These are phyloP conservation scores for Pneumocystis murina DNA, from an alignment of 1,139 yeast genomes.

Conservation along the genomic window DNA sequence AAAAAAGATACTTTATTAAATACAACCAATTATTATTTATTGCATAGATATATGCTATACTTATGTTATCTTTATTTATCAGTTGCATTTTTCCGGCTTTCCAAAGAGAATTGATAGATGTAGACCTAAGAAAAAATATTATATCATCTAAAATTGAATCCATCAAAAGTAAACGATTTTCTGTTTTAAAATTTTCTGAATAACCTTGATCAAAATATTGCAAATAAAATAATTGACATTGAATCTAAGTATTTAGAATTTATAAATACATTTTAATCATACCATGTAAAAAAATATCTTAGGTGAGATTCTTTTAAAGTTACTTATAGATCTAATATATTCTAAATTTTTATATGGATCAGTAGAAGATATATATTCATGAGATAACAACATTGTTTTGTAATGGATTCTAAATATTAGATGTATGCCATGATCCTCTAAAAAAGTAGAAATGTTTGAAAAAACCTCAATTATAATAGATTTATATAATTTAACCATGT, in stretches of 20 bases:
- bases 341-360: neutral
- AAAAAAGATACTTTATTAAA: neutral
- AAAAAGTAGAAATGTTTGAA: neutral
- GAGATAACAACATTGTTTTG: neutral
- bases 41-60: neutral
- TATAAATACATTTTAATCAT: neutral
- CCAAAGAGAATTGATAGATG: neutral
- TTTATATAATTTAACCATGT: neutral
- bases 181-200: neutral
- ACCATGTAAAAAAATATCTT: neutral
- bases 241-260: neutral
- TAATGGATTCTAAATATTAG: neutral
- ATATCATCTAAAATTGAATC: neutral
- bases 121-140: neutral
- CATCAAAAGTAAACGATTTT: neutral
- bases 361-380: neutral
- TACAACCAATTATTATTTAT: neutral
- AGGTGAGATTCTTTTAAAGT: neutral
- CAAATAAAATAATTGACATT: neutral
- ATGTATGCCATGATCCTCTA: neutral
- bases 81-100: neutral
- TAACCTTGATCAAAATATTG: neutral
- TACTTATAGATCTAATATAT: neutral
- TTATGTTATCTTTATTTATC: neutral
- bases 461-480: neutral